Base-by-base conservation (phyloP, 495 filamentous ascomycete genomes). In the Penicillium canariense region DNA sequence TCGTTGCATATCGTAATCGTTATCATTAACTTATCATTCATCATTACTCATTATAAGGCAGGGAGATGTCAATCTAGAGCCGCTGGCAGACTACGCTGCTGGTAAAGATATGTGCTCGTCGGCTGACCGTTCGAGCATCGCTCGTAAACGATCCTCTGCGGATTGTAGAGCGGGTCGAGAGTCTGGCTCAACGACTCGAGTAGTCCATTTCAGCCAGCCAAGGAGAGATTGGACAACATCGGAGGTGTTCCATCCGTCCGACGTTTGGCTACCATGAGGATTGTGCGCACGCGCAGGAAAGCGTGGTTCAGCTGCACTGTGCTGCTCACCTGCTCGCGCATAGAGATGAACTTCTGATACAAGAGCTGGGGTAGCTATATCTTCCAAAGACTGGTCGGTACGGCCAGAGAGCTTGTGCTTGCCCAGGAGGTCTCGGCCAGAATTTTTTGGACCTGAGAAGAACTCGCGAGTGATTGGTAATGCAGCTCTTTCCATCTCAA, bases 321-420 rank as follows among this genome's bases (percentile, higher is more conserved):
- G 34, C 17, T 23, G 53, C 8, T 58, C 59, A 30, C 69, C 64
- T 7, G 65, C 71, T 38, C 63, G 69, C 0, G 71, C 75, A 50
- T 76, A 70, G 17, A 78, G 57, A 49, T 71, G 65, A 0, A 71
- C 61, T 58, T 78, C 75, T 0, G 72, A 74, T 9, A 77, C 68
- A 0, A 78, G 50, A 32, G 75, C 72, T 10, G 72, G 65, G 1
- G 75, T 76, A 3, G 59, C 49, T 17, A 73, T 68, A 9, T 57
- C 54, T 27, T 56, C 54, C 5, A 45, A 54, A 4, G 4, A n/a
- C 26, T 48, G 38, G 31, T 58, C 52, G 7, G 55, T 44, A 40
- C 36, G 32, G 23, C 50, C 42, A 11, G 60, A 22, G 17, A 57
- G 27, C 3, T 36, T 25, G 5, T 50, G 44, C 25, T 50, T 68